A percentile compares a stretch with the other conserved stretches of the same genome.
Evolutionary conservation across 2,329 filamentous ascomycete species (phyloP).

Genomic region (Fusarium sublunatum): DNA sequence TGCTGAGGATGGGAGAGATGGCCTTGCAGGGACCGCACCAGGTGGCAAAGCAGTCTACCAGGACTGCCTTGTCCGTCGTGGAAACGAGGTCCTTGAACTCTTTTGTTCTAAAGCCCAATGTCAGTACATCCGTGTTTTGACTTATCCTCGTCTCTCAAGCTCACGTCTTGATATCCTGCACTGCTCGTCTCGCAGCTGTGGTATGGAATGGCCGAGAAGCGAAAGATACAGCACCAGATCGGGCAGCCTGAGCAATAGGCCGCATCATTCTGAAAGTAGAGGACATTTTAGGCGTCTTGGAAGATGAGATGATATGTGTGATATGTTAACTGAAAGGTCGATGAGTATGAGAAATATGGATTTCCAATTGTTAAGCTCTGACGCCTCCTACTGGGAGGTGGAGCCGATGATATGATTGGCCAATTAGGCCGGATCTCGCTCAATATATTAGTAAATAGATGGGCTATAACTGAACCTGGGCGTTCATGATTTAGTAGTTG

Average conservation of each 20-base stretch:
- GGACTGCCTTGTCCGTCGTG: constrained; percentile 67
- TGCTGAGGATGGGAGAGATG: constrained; percentile 77
- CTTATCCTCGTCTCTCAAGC: constrained; percentile 14
- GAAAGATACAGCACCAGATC: constrained; percentile 25
- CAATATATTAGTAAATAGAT: not conserved
- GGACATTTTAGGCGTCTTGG: constrained; percentile 28
- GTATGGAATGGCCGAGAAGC: constrained; percentile 50
- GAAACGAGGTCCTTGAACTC: constrained; percentile 68
- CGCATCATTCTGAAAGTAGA: constrained; percentile 33
- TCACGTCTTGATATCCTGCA: constrained; percentile 57
- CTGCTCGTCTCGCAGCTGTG: constrained; percentile 56
- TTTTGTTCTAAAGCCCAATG: constrained; percentile 59
- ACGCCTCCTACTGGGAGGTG: constrained; percentile 18
- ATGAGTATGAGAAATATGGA: constrained; percentile 21
- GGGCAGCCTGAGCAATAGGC: constrained; percentile 36
- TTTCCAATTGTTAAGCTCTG: constrained; percentile 36
- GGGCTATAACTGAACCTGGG: constrained; percentile 1
- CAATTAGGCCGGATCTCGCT: constrained; percentile 15
- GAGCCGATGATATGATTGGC: constrained; percentile 18
- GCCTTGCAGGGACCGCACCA: constrained; percentile 98
- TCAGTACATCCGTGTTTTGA: constrained; percentile 1
- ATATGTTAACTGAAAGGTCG: not conserved
- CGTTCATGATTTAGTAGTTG: constrained; percentile 10
- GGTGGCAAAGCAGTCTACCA: constrained; percentile 71
- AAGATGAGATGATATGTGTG: not conserved